Base-by-base conservation (phyloP, 2,329 filamentous ascomycete species). In the Xylaria sp. region DNA sequence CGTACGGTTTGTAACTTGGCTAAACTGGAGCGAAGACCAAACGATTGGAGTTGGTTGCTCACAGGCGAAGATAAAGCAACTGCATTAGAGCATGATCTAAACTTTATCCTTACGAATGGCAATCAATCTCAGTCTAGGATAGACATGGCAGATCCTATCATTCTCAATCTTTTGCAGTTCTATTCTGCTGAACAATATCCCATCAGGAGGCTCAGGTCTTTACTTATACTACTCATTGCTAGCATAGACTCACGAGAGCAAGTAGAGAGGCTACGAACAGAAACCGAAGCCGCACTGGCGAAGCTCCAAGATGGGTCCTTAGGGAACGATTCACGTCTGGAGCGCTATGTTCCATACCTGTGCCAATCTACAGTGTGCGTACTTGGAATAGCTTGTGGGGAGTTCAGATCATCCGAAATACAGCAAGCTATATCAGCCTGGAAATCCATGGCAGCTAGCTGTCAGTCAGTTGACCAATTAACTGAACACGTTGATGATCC, bases 11-110 rank as follows among this genome's bases (percentile, higher is more conserved):
- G 84, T 25, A 84, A 85, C 3, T 83, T 91, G 57, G 82, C 89
- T 31, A 89, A 88, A 69, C 81, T 90, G 17, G 86, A 85, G 63
- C 81, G 81, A 59, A 85, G 82, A n/a, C 84, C 80, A 73, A 81
- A 85, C 49, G 86, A 90, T 59, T 86, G 86, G 83, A 84, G 84
- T 1, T 83, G 83, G 62, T 80, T 85, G 49, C 75, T 89, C 6
- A 77, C 82, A 0, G 86, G 84, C 50, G 69, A 76, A 5, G 86
- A 86, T 76, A 86, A 84, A 66, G 84, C 83, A 9, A 86, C 87
- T 2, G 85, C 87, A 1, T 79, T 91, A 20, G 88, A 91, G 69
- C 85, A 90, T 72, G 81, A 89, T 33, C 76, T 91, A 49, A 81
- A 86, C 56, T 81, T 86, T 45, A 81, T 83, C 51, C 75, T 81